A percentile compares a stretch with the other conserved stretches of the same genome.
Conservation (phyloP, 495 filamentous ascomycete genomes). For the Neurospora sp. region DNA sequence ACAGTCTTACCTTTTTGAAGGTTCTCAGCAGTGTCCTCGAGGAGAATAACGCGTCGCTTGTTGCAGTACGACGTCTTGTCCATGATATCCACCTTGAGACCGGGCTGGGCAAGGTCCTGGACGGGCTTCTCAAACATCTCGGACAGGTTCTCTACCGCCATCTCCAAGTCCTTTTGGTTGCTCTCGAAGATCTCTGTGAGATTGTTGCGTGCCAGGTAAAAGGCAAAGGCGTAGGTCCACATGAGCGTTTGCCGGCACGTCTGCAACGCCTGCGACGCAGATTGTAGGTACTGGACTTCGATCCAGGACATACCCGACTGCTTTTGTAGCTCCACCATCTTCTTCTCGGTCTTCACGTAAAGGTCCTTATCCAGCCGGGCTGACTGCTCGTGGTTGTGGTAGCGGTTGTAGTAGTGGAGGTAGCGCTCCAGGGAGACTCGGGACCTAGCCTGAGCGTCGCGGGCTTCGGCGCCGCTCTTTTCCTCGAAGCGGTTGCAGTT, state of each 20-base stretch:
- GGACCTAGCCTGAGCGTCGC: conserved; percentile 83
- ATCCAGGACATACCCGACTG: conserved; percentile 97
- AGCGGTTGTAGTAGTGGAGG: conserved; percentile 96
- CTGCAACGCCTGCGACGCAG: conserved; percentile 87
- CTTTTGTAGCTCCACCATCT: conserved; percentile 92
- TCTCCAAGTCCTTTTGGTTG: conserved; percentile 95
- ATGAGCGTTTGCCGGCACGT: conserved; percentile 94
- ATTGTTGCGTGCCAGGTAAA: conserved; percentile 91
- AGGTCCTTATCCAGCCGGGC: conserved; percentile 96
- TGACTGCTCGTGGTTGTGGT: conserved; percentile 97
- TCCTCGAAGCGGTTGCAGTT: conserved; percentile 97
- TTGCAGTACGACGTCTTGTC: conserved; percentile 96
- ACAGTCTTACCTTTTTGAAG: conserved; percentile 65
- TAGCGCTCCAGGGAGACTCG: conserved; percentile 86
- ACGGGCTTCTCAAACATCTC: conserved; percentile 98
- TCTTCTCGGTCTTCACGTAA: conserved; percentile 92
- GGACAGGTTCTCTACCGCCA: conserved; percentile 88
- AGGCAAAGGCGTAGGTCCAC: conserved; percentile 99
- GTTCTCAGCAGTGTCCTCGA: conserved; percentile 86
- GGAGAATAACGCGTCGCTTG: conserved; percentile 76
- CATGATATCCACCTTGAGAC: conserved; percentile 91
- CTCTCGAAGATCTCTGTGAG: conserved; percentile 96
- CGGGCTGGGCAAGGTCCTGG: conserved; percentile 57
- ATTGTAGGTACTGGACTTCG: conserved; percentile 91
- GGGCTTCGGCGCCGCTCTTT: conserved; percentile 80